Conservation (phyloP, 2,329 filamentous ascomycete genomes). For the Tolypocladium cylindrosporum region DNA sequence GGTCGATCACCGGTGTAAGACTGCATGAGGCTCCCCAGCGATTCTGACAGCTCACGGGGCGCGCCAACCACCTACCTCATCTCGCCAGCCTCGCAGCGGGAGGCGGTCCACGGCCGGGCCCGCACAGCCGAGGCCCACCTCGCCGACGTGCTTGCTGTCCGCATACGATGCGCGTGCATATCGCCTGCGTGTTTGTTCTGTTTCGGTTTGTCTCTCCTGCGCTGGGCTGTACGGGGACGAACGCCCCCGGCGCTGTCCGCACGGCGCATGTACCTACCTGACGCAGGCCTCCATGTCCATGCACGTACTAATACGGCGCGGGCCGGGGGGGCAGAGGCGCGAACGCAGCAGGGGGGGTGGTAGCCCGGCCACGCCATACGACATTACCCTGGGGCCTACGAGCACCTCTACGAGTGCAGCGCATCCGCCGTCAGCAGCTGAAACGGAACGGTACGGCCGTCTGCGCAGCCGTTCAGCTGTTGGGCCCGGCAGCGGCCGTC, state of each 20-base stretch:
- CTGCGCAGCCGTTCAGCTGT: not conserved
- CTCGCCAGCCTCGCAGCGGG: not conserved
- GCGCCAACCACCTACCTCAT: not conserved
- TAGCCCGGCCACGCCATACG: not conserved
- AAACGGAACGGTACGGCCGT: not conserved
- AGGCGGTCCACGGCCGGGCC: not conserved
- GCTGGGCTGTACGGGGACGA: not conserved
- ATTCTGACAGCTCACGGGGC: constrained; percentile 3
- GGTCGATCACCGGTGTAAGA: constrained; percentile 14
- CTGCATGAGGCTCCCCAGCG: constrained; percentile 5
- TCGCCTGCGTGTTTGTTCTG: not conserved
- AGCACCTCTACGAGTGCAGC: no score
- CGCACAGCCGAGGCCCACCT: not conserved
- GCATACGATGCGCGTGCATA: not conserved
- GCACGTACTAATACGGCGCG: not conserved
- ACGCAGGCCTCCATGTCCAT: not conserved
- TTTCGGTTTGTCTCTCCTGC: not conserved
- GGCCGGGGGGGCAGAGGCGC: not conserved
- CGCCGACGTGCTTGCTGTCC: not conserved
- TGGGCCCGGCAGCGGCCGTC: no score
- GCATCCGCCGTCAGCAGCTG: not conserved
- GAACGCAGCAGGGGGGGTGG: not conserved
- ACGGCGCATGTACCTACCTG: not conserved
- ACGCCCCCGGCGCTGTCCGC: not conserved
- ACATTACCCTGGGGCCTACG: no score